Percentiles rank a stretch among this genome's conserved stretches.
phyloP scores from a whole-genome alignment of 2,329 filamentous ascomycete genomes.

The Pyrenophora graminea region DNA sequence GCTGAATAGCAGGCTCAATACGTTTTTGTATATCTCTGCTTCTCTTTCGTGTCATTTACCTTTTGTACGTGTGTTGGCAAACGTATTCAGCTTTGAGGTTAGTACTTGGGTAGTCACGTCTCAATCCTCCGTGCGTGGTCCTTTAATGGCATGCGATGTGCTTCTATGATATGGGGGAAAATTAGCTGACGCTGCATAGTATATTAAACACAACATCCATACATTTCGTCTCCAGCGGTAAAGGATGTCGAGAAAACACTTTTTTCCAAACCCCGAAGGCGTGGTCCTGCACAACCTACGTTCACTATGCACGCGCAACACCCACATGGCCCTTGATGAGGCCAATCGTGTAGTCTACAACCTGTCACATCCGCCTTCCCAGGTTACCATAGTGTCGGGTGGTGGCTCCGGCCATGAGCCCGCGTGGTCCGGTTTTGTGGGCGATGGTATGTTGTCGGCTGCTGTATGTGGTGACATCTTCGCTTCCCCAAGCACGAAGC shows the following conservation, averaged over 20 bases:
- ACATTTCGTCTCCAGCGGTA: too few species aligned
- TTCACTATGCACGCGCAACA: slow-evolving; percentile 53
- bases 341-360: slow-evolving; percentile 56
- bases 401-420: slow-evolving; percentile 56
- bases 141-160: too few species aligned
- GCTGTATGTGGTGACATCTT: slow-evolving; percentile 56
- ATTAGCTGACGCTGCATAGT: neutral
- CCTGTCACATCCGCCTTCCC: slow-evolving; percentile 48
- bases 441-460: slow-evolving; percentile 54
- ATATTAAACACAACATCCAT: neutral
- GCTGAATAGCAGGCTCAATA: slow-evolving; percentile 3
- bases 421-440: slow-evolving; percentile 55
- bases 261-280: slow-evolving; percentile 56
- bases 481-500: slow-evolving; percentile 54
- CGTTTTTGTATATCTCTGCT: too few species aligned
- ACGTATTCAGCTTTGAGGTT: too few species aligned
- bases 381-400: slow-evolving; percentile 54
- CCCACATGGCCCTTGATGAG: slow-evolving; percentile 50
- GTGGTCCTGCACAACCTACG: slow-evolving; percentile 56
- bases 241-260: slow-evolving; percentile 58
- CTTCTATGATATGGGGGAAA: neutral
- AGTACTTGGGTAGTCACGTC: too few species aligned
- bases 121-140: too few species aligned
- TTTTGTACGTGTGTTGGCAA: too few species aligned
- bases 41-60: too few species aligned